These are phyloP conservation scores for Hortiboletus rubellus DNA, from an alignment of 1,284 basidiomycete genomes.

Conservation along the genomic window DNA sequence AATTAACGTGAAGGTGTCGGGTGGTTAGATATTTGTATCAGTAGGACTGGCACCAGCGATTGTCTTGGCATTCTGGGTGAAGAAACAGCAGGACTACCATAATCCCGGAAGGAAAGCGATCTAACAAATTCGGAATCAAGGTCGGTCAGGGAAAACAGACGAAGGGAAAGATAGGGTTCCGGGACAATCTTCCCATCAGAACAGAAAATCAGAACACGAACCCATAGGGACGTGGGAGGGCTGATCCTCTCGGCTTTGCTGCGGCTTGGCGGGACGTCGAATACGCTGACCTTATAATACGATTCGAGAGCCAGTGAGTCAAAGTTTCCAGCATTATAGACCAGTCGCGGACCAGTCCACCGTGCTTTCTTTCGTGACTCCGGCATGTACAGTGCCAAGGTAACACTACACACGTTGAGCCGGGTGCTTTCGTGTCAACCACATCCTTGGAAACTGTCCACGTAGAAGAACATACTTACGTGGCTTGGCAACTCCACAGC, in stretches of 20 bases:
- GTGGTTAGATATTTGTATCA: slow-evolving; percentile 30
- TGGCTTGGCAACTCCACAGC: not conserved
- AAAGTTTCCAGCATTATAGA: not conserved
- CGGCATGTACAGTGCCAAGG: not conserved
- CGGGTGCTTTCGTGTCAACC: not conserved
- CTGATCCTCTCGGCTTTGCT: slow-evolving; percentile 1
- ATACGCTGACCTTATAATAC: slow-evolving; percentile 5
- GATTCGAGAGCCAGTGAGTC: not conserved
- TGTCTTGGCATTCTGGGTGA: slow-evolving; percentile 28
- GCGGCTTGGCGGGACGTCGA: slow-evolving; percentile 11
- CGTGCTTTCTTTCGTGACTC: not conserved
- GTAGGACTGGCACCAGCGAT: slow-evolving; percentile 16
- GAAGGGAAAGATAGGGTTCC: slow-evolving; percentile 14
- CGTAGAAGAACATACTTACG: not conserved
- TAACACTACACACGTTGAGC: not conserved
- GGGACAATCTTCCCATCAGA: slow-evolving; percentile 23
- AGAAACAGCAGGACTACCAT: slow-evolving; percentile 8
- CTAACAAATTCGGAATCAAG: slow-evolving; percentile 8
- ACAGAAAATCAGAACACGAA: slow-evolving; percentile 20
- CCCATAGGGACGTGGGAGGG: slow-evolving; percentile 29
- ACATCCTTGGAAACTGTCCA: not conserved
- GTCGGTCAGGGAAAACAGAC: slow-evolving; percentile 12
- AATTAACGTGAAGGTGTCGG: slow-evolving; percentile 2
- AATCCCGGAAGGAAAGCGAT: slow-evolving; percentile 16
- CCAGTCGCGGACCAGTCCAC: not conserved